Conservation (phyloP, 2,329 filamentous ascomycete genomes). For the Aspergillus sp. region DNA sequence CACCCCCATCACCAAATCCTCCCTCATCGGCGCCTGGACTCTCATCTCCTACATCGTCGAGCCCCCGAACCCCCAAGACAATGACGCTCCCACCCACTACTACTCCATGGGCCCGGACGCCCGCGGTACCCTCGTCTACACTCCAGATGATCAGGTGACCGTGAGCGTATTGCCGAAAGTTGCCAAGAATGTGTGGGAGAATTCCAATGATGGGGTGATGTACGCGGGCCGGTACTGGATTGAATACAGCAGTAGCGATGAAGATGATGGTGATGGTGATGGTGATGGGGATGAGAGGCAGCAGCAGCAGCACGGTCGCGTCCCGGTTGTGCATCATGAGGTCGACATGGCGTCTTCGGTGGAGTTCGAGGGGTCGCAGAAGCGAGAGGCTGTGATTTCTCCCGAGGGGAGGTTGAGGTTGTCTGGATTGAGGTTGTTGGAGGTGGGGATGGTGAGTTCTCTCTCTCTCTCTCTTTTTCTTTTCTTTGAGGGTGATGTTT, state of each 20-base stretch:
- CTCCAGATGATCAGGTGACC: background rate
- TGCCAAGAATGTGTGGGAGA: background rate
- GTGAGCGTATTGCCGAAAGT: background rate
- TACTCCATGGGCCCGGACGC: conserved; percentile 1
- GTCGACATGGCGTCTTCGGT: conserved; percentile 1
- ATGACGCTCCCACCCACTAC: background rate
- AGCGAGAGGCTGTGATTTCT: background rate
- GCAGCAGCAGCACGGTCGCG: too few relatives aligned
- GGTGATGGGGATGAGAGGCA: background rate
- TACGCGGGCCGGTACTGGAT: conserved; percentile 3
- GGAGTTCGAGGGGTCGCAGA: background rate
- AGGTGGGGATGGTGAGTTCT: background rate
- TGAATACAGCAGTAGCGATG: background rate
- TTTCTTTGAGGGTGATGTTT: background rate
- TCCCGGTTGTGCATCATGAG: background rate
- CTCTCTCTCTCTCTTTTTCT: too few relatives aligned
- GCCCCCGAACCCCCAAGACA: background rate
- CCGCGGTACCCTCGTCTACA: background rate
- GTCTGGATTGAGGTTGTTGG: background rate
- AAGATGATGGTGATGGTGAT: background rate
- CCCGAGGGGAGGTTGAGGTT: background rate
- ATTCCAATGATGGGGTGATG: background rate
- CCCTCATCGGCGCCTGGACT: background rate
- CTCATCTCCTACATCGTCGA: background rate
- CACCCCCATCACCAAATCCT: background rate